Evolutionary conservation across 2,329 filamentous ascomycete genomes (phyloP).

Genomic region (Neofusicoccum umdonicola): DNA sequence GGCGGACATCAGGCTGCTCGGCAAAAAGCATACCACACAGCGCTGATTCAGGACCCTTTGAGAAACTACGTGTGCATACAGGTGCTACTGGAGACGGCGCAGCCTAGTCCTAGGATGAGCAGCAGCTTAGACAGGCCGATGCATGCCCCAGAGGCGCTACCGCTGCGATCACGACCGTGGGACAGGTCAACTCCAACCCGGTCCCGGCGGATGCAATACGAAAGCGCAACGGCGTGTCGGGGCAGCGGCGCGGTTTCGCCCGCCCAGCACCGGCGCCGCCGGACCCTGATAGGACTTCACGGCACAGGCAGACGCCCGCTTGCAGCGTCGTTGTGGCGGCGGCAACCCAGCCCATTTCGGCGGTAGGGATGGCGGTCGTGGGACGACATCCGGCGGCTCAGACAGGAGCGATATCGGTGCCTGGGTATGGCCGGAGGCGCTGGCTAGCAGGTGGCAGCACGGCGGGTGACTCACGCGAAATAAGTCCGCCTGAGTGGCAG

Average conservation of each 20-base stretch:
- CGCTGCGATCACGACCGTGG: neutral
- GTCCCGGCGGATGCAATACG: neutral
- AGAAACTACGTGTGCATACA: neutral
- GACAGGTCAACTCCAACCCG: neutral
- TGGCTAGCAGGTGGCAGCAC: constrained; percentile 26
- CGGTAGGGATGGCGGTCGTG: neutral
- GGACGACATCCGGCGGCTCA: constrained; percentile 3
- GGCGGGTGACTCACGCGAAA: constrained; percentile 38
- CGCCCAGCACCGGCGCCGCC: neutral
- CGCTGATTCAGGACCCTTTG: neutral
- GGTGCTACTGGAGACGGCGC: neutral
- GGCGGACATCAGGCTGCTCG: constrained; percentile 3
- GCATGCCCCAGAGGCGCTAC: neutral
- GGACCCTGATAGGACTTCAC: constrained; percentile 1
- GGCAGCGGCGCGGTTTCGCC: constrained; percentile 12
- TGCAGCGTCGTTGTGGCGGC: neutral
- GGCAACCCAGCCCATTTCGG: constrained; percentile 12
- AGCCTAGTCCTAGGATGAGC: neutral
- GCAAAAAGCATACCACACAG: neutral
- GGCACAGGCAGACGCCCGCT: neutral
- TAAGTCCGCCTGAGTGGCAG: constrained; percentile 1
- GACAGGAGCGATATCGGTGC: constrained; percentile 36
- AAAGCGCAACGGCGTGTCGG: neutral
- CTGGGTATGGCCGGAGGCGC: constrained; percentile 14
- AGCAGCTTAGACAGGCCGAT: neutral